Conservation (phyloP, 805 yeast species). For the Metschnikowia sp. region DNA sequence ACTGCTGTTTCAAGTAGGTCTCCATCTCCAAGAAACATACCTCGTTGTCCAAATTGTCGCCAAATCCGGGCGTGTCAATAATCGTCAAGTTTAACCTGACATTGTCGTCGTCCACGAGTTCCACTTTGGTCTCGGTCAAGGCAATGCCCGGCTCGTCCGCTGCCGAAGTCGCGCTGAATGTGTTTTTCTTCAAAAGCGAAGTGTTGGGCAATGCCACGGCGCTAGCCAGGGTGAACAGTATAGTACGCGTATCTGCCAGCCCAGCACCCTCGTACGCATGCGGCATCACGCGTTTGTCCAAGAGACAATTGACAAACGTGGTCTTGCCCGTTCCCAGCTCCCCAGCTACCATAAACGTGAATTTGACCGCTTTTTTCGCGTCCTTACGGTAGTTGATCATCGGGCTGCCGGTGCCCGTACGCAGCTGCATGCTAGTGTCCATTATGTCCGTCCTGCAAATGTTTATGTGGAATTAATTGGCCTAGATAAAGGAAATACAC, state of each 20-base stretch:
- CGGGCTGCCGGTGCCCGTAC: slow-evolving; percentile 31
- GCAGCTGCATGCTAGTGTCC: slow-evolving; percentile 27
- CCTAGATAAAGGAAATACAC: neutral
- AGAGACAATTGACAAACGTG: slow-evolving; percentile 64
- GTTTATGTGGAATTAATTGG: neutral
- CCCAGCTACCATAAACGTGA: slow-evolving; percentile 72
- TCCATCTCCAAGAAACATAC: slow-evolving; percentile 65
- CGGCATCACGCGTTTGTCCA: slow-evolving; percentile 59
- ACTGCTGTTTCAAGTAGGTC: slow-evolving; percentile 69
- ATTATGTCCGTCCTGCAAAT: slow-evolving; percentile 3
- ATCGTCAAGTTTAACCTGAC: slow-evolving; percentile 54
- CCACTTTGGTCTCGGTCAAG: slow-evolving; percentile 62
- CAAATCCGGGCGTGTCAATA: slow-evolving; percentile 74
- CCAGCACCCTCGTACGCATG: slow-evolving; percentile 48
- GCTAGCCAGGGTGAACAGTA: slow-evolving; percentile 56
- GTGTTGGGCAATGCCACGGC: slow-evolving; percentile 55
- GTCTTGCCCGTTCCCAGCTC: slow-evolving; percentile 76
- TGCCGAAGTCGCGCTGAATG: slow-evolving; percentile 60
- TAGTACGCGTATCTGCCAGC: slow-evolving; percentile 42
- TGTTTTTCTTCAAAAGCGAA: slow-evolving; percentile 49
- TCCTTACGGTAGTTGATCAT: slow-evolving; percentile 59
- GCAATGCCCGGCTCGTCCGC: slow-evolving; percentile 73
- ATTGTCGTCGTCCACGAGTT: slow-evolving; percentile 58
- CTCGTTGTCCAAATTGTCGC: slow-evolving; percentile 69
- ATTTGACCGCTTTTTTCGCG: slow-evolving; percentile 67